Base-by-base conservation (phyloP, 495 filamentous ascomycete species). In the Parathielavia hyrcaniae region DNA sequence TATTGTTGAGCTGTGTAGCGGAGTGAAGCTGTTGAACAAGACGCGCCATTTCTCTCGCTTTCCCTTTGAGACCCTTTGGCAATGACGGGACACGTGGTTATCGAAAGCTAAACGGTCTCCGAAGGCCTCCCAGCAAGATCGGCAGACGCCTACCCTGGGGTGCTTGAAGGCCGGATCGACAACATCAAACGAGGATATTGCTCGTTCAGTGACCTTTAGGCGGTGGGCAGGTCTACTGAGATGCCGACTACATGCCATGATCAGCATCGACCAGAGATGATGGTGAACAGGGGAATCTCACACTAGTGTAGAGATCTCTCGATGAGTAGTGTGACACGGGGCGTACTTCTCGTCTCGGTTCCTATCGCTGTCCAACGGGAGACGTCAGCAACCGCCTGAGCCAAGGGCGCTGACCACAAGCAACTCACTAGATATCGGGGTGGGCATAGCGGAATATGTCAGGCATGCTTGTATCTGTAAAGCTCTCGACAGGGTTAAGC, bases 231-330 rank as follows among this genome's bases (percentile, higher is more conserved):
- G 64, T 39, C 70, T 49, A 20, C 57, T 57, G 2, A 72, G 57
- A 46, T 72, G 70, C 26, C 70, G 68, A 9, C 68, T 70, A 17
- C 3, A 16, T n/a, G 40, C 17, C 43, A 47, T 5, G 16, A 38
- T 62, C 30, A 64, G 58, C 44, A 48, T 12, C 14, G 44, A 49
- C 43, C 32, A 20, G 20, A 13, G 52, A 22, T 45, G 11, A 30
- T 50, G 8, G 13, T 20, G 8, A 40, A 11, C n/a, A 5, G 19
- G 22, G 12, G 16, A n/a, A 51, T 6, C 68, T 64, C 53, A 69
- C 69, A 69, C 68, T 22, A 72, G 59, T 39, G 68, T 70, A 10
- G 70, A 70, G 47, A 72, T 71, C 19, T 72, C 66, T 53, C 65
- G 61, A 52, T 71, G 70, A n/a, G 57, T 20, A 9, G 70, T 65